phyloP scores from a whole-genome alignment of 2,329 filamentous ascomycete species.

The Gliomastix tumulicola region DNA sequence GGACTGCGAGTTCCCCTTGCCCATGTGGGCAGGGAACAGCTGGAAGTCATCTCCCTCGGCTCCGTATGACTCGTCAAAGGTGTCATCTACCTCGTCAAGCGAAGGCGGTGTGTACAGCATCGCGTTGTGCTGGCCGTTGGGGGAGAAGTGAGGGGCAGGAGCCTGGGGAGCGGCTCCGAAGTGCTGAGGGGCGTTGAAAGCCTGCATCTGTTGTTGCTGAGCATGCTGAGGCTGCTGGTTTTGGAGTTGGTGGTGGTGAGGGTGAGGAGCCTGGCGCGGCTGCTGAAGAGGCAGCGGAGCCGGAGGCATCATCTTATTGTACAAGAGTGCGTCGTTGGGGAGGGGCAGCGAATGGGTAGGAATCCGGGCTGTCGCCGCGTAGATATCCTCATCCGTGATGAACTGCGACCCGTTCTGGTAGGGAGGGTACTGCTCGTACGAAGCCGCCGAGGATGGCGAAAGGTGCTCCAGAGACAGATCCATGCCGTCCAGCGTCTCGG shows the following conservation, averaged over 20 bases:
- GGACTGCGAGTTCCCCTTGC: slow-evolving; percentile 25
- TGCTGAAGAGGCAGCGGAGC: no score
- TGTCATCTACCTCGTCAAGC: slow-evolving; percentile 56
- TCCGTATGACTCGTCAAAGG: slow-evolving; percentile 49
- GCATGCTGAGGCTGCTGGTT: slow-evolving; percentile 12
- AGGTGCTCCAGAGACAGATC: slow-evolving; percentile 28
- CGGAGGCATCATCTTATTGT: slow-evolving; percentile 35
- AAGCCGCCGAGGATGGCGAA: slow-evolving; percentile 27
- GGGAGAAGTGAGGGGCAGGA: slow-evolving; percentile 53
- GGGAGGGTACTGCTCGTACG: slow-evolving; percentile 47
- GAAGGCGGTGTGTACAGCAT: slow-evolving; percentile 65
- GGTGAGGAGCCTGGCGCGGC: slow-evolving; percentile 23
- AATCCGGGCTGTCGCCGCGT: slow-evolving; percentile 50
- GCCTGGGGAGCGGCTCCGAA: slow-evolving; percentile 13
- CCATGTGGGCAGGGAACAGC: slow-evolving; percentile 45
- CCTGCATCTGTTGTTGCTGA: slow-evolving; percentile 25
- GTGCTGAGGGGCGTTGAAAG: slow-evolving; percentile 1
- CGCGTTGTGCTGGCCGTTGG: slow-evolving; percentile 58
- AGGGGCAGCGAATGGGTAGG: slow-evolving; percentile 40
- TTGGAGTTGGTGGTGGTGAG: slow-evolving; percentile 9
- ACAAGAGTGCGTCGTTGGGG: slow-evolving; percentile 26
- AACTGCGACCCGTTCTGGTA: slow-evolving; percentile 58
- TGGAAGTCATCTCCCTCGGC: slow-evolving; percentile 54
- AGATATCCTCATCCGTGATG: slow-evolving; percentile 55
- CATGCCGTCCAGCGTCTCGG: slow-evolving; percentile 30